A percentile compares a stretch with the other conserved stretches of the same genome.
These are phyloP conservation scores for Citrus mangshanensis DNA, from an alignment of 345 rosid species.

Conservation along the genomic window DNA sequence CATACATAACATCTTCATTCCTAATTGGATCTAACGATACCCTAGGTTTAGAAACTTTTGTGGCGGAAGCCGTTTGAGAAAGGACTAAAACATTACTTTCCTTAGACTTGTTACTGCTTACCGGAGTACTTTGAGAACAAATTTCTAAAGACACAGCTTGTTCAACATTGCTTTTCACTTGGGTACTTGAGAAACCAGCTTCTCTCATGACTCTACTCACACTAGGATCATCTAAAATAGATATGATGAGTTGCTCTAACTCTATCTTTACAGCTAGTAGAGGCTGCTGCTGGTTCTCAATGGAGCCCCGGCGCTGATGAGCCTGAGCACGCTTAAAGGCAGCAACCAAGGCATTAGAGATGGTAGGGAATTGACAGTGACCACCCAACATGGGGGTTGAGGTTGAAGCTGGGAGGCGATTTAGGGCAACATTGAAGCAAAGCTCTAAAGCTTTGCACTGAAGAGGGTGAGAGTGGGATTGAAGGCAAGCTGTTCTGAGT, in stretches of 20 bases:
- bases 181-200: slow-evolving; percentile 93
- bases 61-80: slow-evolving; percentile 24
- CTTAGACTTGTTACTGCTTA: slow-evolving; percentile 41
- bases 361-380: slow-evolving; percentile 66
- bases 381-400: slow-evolving; percentile 56
- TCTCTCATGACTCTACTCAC: slow-evolving; percentile 98
- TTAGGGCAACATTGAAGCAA: slow-evolving; percentile 94
- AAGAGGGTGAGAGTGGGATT: slow-evolving; percentile 91
- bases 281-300: slow-evolving; percentile 90
- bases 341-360: slow-evolving; percentile 91
- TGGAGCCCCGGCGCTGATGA: slow-evolving; percentile 88
- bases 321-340: slow-evolving; percentile 99
- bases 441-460: slow-evolving; percentile 96
- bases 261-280: slow-evolving; percentile 87
- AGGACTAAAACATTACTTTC: slow-evolving; percentile 27
- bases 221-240: slow-evolving; percentile 93
- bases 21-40: slow-evolving; percentile 31
- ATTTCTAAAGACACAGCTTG: slow-evolving; percentile 62
- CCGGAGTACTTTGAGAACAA: slow-evolving; percentile 39
- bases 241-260: slow-evolving; percentile 82
- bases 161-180: slow-evolving; percentile 82
- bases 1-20: slow-evolving; percentile 61
- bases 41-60: slow-evolving; percentile 14
- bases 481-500: slow-evolving; percentile 84
- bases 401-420: slow-evolving; percentile 88